These are phyloP conservation scores for Dothistroma septosporum DNA, from an alignment of 2,329 filamentous ascomycete genomes.

Conservation along the genomic window DNA sequence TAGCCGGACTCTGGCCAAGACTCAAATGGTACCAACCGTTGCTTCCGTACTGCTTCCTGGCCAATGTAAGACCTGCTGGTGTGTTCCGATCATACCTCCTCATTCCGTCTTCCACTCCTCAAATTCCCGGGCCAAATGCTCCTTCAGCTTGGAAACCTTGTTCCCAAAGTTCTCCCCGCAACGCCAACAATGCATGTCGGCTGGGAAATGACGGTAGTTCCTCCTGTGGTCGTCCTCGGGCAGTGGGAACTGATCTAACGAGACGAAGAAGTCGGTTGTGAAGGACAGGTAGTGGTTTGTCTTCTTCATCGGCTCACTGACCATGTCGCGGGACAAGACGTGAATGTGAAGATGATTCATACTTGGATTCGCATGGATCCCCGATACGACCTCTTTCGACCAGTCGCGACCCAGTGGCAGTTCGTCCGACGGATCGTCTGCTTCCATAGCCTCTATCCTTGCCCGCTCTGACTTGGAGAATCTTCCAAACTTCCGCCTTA, in stretches of 20 bases:
- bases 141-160: constrained; percentile 65
- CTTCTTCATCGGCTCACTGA: constrained; percentile 67
- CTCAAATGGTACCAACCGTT: neutral
- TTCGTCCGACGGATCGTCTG: constrained; percentile 33
- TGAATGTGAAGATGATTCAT: constrained; percentile 94
- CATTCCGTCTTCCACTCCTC: constrained; percentile 67
- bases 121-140: constrained; percentile 71
- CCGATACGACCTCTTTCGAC: constrained; percentile 66
- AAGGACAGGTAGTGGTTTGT: constrained; percentile 92
- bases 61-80: neutral
- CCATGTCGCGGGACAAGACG: constrained; percentile 75
- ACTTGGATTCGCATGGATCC: constrained; percentile 80
- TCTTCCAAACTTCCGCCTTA: constrained; percentile 64
- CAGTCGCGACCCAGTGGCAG: constrained; percentile 75
- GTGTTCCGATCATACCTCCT: constrained; percentile 5
- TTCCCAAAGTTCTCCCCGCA: constrained; percentile 72
- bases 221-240: constrained; percentile 60
- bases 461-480: constrained; percentile 60
- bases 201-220: constrained; percentile 54
- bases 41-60: neutral
- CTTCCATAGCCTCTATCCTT: constrained; percentile 61
- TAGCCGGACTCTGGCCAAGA: neutral
- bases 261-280: constrained; percentile 76
- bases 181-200: constrained; percentile 76
- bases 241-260: constrained; percentile 75